Conservation (phyloP, 495 filamentous ascomycete species). For the Cairneyella variabilis region DNA sequence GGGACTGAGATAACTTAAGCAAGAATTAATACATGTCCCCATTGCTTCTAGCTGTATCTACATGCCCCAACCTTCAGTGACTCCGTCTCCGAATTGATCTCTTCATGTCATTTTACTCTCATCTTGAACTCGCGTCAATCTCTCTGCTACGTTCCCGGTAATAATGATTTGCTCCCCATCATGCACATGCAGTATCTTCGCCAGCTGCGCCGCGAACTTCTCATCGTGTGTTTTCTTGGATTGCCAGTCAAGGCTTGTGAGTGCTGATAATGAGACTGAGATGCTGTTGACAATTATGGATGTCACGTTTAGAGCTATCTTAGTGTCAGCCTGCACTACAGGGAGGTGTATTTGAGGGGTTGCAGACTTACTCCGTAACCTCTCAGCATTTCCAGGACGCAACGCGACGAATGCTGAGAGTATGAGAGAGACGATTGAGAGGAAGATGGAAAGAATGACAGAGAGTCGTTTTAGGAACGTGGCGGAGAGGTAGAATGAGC, state of each 20-base stretch:
- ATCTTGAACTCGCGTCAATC: no score
- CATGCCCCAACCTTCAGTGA: no score
- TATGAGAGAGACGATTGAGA: slow-evolving; percentile 8
- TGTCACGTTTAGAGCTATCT: slow-evolving; percentile 5
- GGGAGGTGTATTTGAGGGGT: neutral
- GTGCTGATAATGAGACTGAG: slow-evolving; percentile 5
- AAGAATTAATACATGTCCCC: no score
- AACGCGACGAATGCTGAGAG: slow-evolving; percentile 9
- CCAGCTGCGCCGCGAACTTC: slow-evolving; percentile 13
- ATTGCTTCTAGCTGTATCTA: no score
- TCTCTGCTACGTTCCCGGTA: neutral
- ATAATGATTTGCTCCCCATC: slow-evolving; percentile 12
- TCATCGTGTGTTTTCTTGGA: slow-evolving; percentile 1
- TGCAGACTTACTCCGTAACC: slow-evolving; percentile 1
- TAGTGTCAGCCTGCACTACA: neutral
- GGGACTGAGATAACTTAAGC: slow-evolving; percentile 20
- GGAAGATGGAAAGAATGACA: slow-evolving; percentile 4
- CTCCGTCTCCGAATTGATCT: neutral
- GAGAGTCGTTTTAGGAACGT: slow-evolving; percentile 19
- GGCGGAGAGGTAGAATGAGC: slow-evolving; percentile 8
- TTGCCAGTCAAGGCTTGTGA: slow-evolving; percentile 19
- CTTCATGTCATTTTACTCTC: no score
- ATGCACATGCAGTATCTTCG: slow-evolving; percentile 11
- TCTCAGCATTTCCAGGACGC: neutral
- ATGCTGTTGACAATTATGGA: slow-evolving; percentile 14